Evolutionary conservation across 2,329 filamentous ascomycete genomes (phyloP).

Genomic region (Neurospora sp.): DNA sequence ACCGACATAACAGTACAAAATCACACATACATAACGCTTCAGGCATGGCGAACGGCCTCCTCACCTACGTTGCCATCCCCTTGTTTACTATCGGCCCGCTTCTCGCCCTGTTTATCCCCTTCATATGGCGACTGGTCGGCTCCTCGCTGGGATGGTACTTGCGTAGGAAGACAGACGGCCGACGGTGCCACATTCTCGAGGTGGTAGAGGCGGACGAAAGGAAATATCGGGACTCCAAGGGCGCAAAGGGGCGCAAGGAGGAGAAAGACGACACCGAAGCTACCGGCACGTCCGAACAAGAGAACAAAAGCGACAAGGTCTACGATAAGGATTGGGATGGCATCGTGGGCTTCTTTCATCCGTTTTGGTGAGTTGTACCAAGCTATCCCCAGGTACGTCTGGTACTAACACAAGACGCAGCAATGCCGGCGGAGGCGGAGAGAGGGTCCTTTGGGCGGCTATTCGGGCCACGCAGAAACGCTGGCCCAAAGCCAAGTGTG

Average conservation of each 20-base stretch:
- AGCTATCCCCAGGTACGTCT: neutral
- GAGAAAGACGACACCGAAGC: conserved; percentile 40
- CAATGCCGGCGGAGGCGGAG: conserved; percentile 92
- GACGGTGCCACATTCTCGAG: conserved; percentile 47
- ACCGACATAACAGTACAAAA: conserved; percentile 9
- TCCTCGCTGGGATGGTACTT: conserved; percentile 49
- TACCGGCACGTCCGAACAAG: conserved; percentile 22
- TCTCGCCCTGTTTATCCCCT: conserved; percentile 24
- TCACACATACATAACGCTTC: neutral
- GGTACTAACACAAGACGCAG: conserved; percentile 32
- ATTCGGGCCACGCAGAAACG: conserved; percentile 81
- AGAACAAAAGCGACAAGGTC: conserved; percentile 21
- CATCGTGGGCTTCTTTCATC: conserved; percentile 92
- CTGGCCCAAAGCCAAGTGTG: conserved; percentile 81
- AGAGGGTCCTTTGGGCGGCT: conserved; percentile 92
- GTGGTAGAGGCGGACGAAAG: conserved; percentile 38
- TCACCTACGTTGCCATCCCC: conserved; percentile 20
- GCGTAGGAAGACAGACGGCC: conserved; percentile 52
- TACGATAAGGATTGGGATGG: conserved; percentile 61
- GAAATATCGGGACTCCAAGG: conserved; percentile 26
- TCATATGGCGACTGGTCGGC: conserved; percentile 31
- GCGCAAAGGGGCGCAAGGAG: conserved; percentile 23
- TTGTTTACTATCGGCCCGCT: conserved; percentile 24
- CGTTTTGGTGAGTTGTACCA: conserved; percentile 68
- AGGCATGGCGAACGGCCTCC: conserved; percentile 9